Conservation (phyloP, 768 basidiomycete species). For the Xerocomus potaroensis region DNA sequence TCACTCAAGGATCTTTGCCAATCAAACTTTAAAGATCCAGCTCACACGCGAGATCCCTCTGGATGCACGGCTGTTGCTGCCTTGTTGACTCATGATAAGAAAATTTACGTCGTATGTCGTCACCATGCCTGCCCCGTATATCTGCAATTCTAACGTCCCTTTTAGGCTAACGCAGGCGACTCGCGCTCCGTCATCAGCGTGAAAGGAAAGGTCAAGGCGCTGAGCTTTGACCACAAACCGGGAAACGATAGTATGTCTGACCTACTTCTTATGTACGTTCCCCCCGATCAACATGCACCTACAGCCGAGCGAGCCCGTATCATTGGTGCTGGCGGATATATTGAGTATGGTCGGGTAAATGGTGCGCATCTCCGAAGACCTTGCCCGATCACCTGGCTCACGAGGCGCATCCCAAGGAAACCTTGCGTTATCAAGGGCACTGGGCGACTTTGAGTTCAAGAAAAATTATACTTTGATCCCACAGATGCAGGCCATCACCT, state of each 20-base stretch:
- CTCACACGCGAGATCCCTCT: slow-evolving; percentile 86
- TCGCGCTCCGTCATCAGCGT: slow-evolving; percentile 85
- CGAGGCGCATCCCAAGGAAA: slow-evolving; percentile 56
- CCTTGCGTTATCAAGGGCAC: slow-evolving; percentile 87
- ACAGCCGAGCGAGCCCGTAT: slow-evolving; percentile 84
- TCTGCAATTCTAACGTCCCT: slow-evolving; percentile 1
- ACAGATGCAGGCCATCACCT: slow-evolving; percentile 92
- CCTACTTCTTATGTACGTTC: background rate
- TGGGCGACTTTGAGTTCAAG: slow-evolving; percentile 99
- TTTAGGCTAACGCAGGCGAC: slow-evolving; percentile 95
- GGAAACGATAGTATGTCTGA: slow-evolving; percentile 65
- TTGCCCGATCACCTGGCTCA: background rate
- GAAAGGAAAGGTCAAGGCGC: slow-evolving; percentile 80
- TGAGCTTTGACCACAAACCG: slow-evolving; percentile 97
- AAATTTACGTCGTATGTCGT: slow-evolving; percentile 71
- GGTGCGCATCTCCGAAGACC: slow-evolving; percentile 44
- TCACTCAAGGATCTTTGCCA: slow-evolving; percentile 2
- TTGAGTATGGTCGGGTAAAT: slow-evolving; percentile 96
- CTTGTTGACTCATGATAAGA: slow-evolving; percentile 70
- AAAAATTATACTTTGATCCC: slow-evolving; percentile 78
- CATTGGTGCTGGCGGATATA: slow-evolving; percentile 86
- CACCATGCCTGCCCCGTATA: slow-evolving; percentile 8
- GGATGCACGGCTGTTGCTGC: slow-evolving; percentile 95
- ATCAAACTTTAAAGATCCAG: slow-evolving; percentile 54
- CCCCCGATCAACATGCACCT: slow-evolving; percentile 5